Evolutionary conservation across 75 land plant genomes (phyloP), one percentile per base, ranked within the genome.

Genomic region (Pinus taeda): DNA sequence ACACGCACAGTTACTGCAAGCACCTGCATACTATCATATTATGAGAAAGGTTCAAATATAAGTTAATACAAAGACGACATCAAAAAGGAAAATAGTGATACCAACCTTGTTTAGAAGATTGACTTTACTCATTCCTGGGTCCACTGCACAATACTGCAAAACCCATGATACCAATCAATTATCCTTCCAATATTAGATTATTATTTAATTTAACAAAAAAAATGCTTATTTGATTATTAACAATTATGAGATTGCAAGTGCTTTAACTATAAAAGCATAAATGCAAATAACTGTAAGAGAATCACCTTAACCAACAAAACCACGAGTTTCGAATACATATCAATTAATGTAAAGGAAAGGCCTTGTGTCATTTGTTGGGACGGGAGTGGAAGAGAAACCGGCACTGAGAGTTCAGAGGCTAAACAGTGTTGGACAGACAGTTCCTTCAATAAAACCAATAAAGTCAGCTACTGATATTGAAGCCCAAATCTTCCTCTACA

Each of bases 271-370:
- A 12, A 56, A 57, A 59, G 33, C 15, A 37, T 37, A 66, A 76
- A 15, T 39, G 42, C 26, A 64, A 24, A 77, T 5, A 8, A 59
- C 15, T 29, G 26, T 3, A 6, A 37, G 61, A 22, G 18, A 78
- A 9, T 76, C 42, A 97, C 99, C 95, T 95, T 94, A 55, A 97
- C 79, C 77, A 97, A 80, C 24, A 86, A 81, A 53, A 88, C 83
- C 0, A 92, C 91, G 76, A 97, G 91, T 74, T 95, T 97, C 57
- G 95, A 88, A 82, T 83, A 93, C 62, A 85, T 81, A 86, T 97
- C 99, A 83, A 97, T 85, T 20, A 95, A 85, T 56, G 83, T 76
- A 81, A 93, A 97, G 20, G 93, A 90, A 4, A 85, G 55, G 11
- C 73, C 83, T 73, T 88, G 96, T 20, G 18, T 77, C 82, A 84